Percentiles rank a stretch among this genome's conserved stretches.
Conservation (phyloP, 495 filamentous ascomycete species). For the Podospora didyma region DNA sequence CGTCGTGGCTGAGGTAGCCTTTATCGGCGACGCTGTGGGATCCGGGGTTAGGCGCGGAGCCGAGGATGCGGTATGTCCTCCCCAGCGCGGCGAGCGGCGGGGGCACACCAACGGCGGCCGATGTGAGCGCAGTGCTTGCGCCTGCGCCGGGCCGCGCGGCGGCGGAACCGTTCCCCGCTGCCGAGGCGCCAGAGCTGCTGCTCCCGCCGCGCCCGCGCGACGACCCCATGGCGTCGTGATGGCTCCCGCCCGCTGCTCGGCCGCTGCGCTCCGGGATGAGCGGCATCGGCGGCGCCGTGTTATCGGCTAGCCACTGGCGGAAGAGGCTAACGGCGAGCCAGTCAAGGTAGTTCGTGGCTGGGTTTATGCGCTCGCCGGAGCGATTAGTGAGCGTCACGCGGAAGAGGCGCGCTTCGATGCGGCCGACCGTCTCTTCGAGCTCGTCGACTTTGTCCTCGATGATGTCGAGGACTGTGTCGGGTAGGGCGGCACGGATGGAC, state of each 20-base stretch:
- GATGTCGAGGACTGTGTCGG: conserved; percentile 71
- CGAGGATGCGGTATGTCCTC: conserved; percentile 66
- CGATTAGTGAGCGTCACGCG: conserved; percentile 74
- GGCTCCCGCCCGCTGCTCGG: background rate
- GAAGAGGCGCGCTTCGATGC: conserved; percentile 73
- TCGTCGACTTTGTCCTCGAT: conserved; percentile 91
- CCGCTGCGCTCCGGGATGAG: conserved; percentile 28
- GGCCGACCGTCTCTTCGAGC: conserved; percentile 62
- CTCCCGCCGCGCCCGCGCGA: conserved; percentile 22
- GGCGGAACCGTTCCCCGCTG: background rate
- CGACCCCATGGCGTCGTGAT: conserved; percentile 18
- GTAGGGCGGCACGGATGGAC: conserved; percentile 68
- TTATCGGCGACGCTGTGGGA: conserved; percentile 42
- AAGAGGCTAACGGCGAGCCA: conserved; percentile 86
- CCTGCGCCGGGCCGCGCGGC: conserved; percentile 18
- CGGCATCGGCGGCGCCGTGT: conserved; percentile 65
- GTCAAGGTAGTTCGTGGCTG: conserved; percentile 72
- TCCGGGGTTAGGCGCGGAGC: background rate
- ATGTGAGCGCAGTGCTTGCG: background rate
- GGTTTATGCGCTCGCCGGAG: conserved; percentile 74
- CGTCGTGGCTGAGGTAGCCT: conserved; percentile 75
- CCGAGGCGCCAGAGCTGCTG: conserved; percentile 37
- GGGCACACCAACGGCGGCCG: background rate
- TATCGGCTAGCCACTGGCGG: conserved; percentile 86
- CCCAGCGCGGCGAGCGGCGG: conserved; percentile 52